Conservation (phyloP, 495 filamentous ascomycete species). For the Xylaria curta region DNA sequence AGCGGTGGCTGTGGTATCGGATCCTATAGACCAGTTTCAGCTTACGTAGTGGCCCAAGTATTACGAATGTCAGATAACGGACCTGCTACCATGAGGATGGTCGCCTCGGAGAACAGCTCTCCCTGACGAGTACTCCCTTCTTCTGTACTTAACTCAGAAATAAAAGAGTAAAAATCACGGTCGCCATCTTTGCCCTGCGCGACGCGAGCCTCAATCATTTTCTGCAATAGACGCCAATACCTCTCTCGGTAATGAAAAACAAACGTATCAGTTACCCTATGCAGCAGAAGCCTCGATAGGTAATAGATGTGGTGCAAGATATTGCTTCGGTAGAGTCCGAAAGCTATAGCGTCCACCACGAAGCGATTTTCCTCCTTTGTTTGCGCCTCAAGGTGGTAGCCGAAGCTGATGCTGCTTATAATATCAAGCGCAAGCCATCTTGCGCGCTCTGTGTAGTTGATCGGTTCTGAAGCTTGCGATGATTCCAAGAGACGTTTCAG, state of each 20-base stretch:
- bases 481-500: neutral
- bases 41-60: neutral
- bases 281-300: neutral
- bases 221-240: conserved; percentile 26
- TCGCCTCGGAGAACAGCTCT: neutral
- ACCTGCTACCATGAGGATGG: neutral
- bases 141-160: conserved; percentile 47
- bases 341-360: conserved; percentile 4
- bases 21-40: conserved; percentile 39
- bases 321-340: conserved; percentile 19
- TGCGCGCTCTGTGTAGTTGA: neutral
- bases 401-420: conserved; percentile 24
- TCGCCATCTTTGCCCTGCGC: conserved; percentile 12
- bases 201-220: conserved; percentile 25
- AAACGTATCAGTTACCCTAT: neutral
- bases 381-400: conserved; percentile 23
- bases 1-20: conserved; percentile 57
- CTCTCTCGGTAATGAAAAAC: conserved; percentile 8
- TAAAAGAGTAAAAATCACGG: conserved; percentile 37
- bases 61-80: neutral
- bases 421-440: conserved; percentile 26
- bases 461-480: neutral
- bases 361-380: conserved; percentile 26
- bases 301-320: conserved; percentile 17
- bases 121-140: neutral